Conservation (phyloP, 2,329 filamentous ascomycete genomes). For the Thyridium curvatum region DNA sequence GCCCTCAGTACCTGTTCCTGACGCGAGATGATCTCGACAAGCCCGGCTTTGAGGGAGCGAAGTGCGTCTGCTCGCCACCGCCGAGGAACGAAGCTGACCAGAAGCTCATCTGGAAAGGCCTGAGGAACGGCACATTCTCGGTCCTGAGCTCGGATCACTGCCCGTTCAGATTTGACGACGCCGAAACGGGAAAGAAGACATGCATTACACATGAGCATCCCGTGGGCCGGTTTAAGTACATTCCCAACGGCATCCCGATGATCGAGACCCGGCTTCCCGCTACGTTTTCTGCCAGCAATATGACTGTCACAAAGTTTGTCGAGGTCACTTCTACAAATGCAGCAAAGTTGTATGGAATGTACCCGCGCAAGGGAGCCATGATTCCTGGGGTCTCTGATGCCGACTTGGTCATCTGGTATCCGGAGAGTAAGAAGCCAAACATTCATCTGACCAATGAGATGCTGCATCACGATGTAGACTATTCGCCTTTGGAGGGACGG, state of each 20-base stretch:
- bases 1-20: conserved; percentile 53
- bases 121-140: conserved; percentile 48
- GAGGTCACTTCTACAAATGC: conserved; percentile 48
- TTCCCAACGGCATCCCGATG: conserved; percentile 52
- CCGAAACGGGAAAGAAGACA: conserved; percentile 16
- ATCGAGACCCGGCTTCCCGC: conserved; percentile 50
- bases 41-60: conserved; percentile 40
- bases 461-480: conserved; percentile 56
- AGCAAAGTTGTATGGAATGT: conserved; percentile 51
- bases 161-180: conserved; percentile 42
- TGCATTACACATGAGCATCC: conserved; percentile 12
- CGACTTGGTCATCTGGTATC: conserved; percentile 53
- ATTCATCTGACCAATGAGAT: conserved; percentile 41
- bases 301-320: conserved; percentile 43
- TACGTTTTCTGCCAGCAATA: conserved; percentile 26
- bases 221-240: conserved; percentile 42
- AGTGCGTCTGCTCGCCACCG: conserved; percentile 47
- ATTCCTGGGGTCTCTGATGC: conserved; percentile 46
- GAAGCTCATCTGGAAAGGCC: conserved; percentile 42
- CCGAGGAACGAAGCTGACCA: conserved; percentile 40
- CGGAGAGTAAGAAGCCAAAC: conserved; percentile 24
- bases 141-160: conserved; percentile 43
- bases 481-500: conserved; percentile 55
- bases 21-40: conserved; percentile 29
- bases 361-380: conserved; percentile 41